These are phyloP conservation scores for Solanum sitiens DNA, from an alignment of 257 asterid genomes.

Conservation along the genomic window DNA sequence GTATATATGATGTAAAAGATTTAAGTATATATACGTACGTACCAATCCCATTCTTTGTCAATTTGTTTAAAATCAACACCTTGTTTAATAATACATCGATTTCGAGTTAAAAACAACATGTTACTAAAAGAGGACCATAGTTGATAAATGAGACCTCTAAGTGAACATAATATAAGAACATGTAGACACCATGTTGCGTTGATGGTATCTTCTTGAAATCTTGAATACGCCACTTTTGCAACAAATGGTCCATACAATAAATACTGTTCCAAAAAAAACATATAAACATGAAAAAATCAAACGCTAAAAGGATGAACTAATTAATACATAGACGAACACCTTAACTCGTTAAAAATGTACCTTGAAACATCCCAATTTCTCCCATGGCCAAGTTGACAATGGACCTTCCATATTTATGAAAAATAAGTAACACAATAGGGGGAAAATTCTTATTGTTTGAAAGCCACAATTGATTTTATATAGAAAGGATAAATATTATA, in stretches of 20 bases:
- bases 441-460: too few species aligned
- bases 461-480: too few species aligned
- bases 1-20: not conserved
- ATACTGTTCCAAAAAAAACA: conserved; percentile 25
- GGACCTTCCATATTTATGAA: conserved; percentile 37
- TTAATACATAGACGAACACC: not conserved
- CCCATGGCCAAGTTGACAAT: conserved; percentile 75
- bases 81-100: conserved; percentile 47
- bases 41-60: conserved; percentile 87
- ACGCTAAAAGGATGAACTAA: not conserved
- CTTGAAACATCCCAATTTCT: conserved; percentile 52
- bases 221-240: conserved; percentile 42
- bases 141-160: conserved; percentile 38
- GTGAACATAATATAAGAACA: conserved; percentile 37
- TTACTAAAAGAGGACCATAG: conserved; percentile 53
- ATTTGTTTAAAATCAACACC: conserved; percentile 79
- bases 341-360: conserved; percentile 6
- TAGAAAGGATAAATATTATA: too few species aligned
- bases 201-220: conserved; percentile 23
- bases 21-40: not conserved
- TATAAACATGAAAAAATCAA: not conserved
- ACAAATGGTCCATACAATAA: conserved; percentile 49
- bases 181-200: conserved; percentile 46
- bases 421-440: not conserved
- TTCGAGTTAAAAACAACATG: conserved; percentile 64